These are phyloP conservation scores for Malassezia dermatis DNA, from an alignment of 1,284 basidiomycete species.

Conservation along the genomic window DNA sequence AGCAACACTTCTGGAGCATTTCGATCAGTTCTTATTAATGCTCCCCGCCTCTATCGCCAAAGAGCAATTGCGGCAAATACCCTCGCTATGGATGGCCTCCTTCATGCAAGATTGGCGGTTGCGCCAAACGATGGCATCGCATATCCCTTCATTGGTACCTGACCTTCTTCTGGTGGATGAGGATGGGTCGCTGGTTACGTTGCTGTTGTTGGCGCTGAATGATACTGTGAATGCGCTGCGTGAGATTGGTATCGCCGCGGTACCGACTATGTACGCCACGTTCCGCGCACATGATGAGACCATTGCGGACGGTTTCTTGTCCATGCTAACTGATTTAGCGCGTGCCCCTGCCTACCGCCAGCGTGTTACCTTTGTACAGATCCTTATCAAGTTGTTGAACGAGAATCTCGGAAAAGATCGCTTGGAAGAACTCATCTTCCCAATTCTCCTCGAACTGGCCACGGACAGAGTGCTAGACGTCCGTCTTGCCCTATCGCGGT, in stretches of 20 bases:
- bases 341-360: conserved; percentile 37
- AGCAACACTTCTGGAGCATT: conserved; percentile 52
- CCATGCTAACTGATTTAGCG: conserved; percentile 39
- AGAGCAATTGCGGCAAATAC: conserved; percentile 55
- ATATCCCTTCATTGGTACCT: conserved; percentile 53
- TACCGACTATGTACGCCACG: conserved; percentile 23
- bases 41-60: conserved; percentile 54
- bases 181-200: conserved; percentile 44
- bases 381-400: conserved; percentile 29
- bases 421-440: conserved; percentile 58
- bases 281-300: conserved; percentile 33
- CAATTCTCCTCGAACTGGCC: conserved; percentile 56
- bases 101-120: conserved; percentile 70
- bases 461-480: conserved; percentile 72
- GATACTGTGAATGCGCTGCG: conserved; percentile 75
- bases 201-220: conserved; percentile 61
- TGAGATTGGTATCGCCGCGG: conserved; percentile 58
- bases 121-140: conserved; percentile 60
- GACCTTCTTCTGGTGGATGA: conserved; percentile 46
- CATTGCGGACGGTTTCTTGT: conserved; percentile 38
- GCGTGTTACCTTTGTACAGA: conserved; percentile 33
- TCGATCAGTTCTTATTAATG: conserved; percentile 51
- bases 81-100: conserved; percentile 58
- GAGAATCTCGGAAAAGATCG: conserved; percentile 27
- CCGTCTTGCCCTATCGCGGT: conserved; percentile 68